phyloP scores from a whole-genome alignment of 164 flowering plant species.

The Houttuynia cordata region DNA sequence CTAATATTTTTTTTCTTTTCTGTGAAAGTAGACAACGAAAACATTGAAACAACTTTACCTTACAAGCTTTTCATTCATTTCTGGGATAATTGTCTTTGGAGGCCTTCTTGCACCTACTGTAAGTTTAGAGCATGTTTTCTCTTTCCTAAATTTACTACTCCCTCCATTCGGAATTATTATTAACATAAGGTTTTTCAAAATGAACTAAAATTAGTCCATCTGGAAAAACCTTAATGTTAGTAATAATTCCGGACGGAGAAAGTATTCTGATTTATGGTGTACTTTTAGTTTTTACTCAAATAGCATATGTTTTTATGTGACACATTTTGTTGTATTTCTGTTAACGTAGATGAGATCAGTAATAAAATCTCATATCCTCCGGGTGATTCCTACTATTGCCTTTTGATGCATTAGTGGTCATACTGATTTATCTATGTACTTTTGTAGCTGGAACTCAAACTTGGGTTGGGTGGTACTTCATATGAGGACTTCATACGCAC shows the following conservation, averaged over 20 bases:
- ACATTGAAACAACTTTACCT: conserved; percentile 64
- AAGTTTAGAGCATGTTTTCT: conserved; percentile 17
- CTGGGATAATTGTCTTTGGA: conserved; percentile 72
- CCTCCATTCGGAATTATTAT: too few relatives aligned
- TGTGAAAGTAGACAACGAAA: conserved; percentile 43
- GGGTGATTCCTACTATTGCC: too few relatives aligned
- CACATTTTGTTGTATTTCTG: background rate
- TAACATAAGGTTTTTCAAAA: too few relatives aligned
- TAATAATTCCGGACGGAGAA: too few relatives aligned
- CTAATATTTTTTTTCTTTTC: conserved; percentile 1
- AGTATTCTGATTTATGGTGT: too few relatives aligned
- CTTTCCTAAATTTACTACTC: too few relatives aligned
- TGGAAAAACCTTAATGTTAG: too few relatives aligned
- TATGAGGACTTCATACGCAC: conserved; percentile 74
- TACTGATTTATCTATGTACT: background rate
- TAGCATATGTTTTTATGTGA: background rate
- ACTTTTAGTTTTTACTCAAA: background rate
- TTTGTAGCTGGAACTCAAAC: conserved; percentile 77
- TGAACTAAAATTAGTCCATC: too few relatives aligned
- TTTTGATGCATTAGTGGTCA: background rate
- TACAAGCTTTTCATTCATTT: conserved; percentile 59
- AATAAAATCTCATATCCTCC: too few relatives aligned
- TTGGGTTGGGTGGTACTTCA: conserved; percentile 87
- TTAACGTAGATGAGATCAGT: background rate
- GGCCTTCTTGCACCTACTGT: conserved; percentile 88